Percentiles rank a stretch among this genome's conserved stretches.
Evolutionary conservation across 495 filamentous ascomycete species (phyloP).

Genomic region (Gamarada debralockiae): DNA sequence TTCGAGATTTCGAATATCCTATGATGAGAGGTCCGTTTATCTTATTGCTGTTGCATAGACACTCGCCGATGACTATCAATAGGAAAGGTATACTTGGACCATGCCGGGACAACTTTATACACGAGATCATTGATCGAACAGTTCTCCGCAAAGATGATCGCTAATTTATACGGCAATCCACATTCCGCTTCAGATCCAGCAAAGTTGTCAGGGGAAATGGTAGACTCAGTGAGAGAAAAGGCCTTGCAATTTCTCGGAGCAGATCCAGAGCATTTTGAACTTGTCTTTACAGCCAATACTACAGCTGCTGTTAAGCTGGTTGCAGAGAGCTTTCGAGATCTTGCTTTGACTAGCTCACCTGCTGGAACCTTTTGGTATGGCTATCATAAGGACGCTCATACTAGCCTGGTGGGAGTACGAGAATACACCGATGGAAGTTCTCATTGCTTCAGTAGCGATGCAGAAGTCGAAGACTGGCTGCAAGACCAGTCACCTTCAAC

Average conservation of each 20-base stretch:
- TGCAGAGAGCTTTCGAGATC: slow-evolving; percentile 57
- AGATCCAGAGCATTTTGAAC: slow-evolving; percentile 59
- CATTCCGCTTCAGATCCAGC: slow-evolving; percentile 69
- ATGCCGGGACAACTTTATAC: slow-evolving; percentile 69
- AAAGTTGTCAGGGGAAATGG: slow-evolving; percentile 50
- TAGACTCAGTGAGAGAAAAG: slow-evolving; percentile 55
- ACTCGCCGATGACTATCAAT: too few species aligned
- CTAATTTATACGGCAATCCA: slow-evolving; percentile 69
- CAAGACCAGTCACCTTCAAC: slow-evolving; percentile 4
- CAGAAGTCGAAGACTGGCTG: slow-evolving; percentile 66
- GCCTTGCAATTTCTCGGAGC: slow-evolving; percentile 61
- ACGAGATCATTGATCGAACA: slow-evolving; percentile 56
- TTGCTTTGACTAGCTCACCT: slow-evolving; percentile 34
- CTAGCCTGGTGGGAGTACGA: slow-evolving; percentile 66
- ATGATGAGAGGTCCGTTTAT: slow-evolving; percentile 38
- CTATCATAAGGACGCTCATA: slow-evolving; percentile 72
- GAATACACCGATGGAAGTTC: slow-evolving; percentile 53
- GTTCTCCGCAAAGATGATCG: slow-evolving; percentile 53
- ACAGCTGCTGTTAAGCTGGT: slow-evolving; percentile 70
- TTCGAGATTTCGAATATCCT: slow-evolving; percentile 39
- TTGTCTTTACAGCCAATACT: slow-evolving; percentile 67
- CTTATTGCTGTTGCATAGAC: too few species aligned
- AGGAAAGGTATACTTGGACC: slow-evolving; percentile 61
- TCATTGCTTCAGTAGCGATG: slow-evolving; percentile 60
- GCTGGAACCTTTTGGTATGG: slow-evolving; percentile 60